phyloP scores from a whole-genome alignment of 2,329 filamentous ascomycete species.

The Xylaria multiplex region DNA sequence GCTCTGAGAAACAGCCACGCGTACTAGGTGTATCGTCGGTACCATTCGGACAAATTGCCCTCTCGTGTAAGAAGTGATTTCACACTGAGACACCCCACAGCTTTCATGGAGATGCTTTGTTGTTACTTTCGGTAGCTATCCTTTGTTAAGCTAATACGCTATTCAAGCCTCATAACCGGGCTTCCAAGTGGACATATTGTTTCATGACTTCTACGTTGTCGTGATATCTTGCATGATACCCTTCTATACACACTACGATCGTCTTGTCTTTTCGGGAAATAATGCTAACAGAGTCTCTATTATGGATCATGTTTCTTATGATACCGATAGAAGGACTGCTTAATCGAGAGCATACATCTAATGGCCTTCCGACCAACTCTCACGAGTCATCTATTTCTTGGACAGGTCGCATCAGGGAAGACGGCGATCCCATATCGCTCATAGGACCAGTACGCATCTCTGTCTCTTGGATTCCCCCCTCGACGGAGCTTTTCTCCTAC shows the following conservation, averaged over 20 bases:
- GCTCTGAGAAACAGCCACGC: neutral
- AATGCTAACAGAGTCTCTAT: slow-evolving; percentile 7
- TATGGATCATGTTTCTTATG: slow-evolving; percentile 4
- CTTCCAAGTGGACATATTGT: neutral
- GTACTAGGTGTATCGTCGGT: neutral
- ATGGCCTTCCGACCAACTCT: neutral
- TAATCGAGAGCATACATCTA: neutral
- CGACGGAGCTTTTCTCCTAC: neutral
- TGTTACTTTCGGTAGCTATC: neutral
- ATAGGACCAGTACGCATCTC: slow-evolving; percentile 25
- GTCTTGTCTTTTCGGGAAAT: neutral
- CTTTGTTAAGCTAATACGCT: neutral
- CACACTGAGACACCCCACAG: neutral
- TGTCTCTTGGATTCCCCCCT: too few species aligned
- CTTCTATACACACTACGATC: neutral
- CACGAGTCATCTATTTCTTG: slow-evolving; percentile 27
- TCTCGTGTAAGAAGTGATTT: neutral
- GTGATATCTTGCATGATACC: neutral
- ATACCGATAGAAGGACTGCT: neutral
- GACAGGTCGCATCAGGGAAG: slow-evolving; percentile 27
- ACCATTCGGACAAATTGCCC: neutral
- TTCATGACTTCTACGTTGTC: neutral
- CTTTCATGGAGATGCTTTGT: neutral
- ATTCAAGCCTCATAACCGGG: neutral
- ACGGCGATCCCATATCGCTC: slow-evolving; percentile 15